Conservation (phyloP, 495 filamentous ascomycete species). For the Saxophila tyrrhenica region DNA sequence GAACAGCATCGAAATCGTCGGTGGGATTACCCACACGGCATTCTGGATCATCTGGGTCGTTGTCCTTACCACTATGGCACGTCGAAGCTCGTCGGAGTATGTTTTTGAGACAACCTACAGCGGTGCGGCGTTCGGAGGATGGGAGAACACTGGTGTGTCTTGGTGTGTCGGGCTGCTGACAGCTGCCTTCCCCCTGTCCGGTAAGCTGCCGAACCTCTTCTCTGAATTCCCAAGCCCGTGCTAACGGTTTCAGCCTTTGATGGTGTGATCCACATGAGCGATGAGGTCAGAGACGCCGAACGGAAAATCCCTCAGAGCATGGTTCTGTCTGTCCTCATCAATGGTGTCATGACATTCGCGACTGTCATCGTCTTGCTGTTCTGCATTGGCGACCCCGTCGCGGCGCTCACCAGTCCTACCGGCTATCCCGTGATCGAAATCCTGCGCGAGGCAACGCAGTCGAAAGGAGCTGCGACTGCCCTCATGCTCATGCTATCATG, state of each 20-base stretch:
- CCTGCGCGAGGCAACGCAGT: constrained; percentile 38
- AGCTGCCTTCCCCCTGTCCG: constrained; percentile 1
- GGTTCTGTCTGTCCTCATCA: constrained; percentile 9
- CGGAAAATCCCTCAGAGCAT: constrained; percentile 5
- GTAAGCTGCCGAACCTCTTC: background rate
- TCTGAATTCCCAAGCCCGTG: background rate
- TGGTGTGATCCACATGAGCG: constrained; percentile 5
- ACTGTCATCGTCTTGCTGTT: constrained; percentile 21
- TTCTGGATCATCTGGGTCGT: background rate
- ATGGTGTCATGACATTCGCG: constrained; percentile 17
- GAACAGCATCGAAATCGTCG: background rate
- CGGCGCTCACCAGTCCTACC: constrained; percentile 26
- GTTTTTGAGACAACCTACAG: constrained; percentile 8
- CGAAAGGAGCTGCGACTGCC: constrained; percentile 31
- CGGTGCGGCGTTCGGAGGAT: background rate
- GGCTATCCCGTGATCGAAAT: constrained; percentile 45
- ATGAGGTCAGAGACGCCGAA: constrained; percentile 8
- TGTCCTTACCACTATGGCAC: constrained; percentile 2
- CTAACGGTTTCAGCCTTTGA: constrained; percentile 1
- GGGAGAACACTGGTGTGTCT: constrained; percentile 5
- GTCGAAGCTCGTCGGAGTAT: constrained; percentile 2
- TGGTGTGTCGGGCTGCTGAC: constrained; percentile 8
- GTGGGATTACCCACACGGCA: background rate
- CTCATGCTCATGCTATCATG: constrained; percentile 35
- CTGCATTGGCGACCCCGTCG: constrained; percentile 14